Percentiles rank a stretch among this genome's conserved stretches.
phyloP scores from a whole-genome alignment of 208 protist species.

The Leishmania guyanensis region DNA sequence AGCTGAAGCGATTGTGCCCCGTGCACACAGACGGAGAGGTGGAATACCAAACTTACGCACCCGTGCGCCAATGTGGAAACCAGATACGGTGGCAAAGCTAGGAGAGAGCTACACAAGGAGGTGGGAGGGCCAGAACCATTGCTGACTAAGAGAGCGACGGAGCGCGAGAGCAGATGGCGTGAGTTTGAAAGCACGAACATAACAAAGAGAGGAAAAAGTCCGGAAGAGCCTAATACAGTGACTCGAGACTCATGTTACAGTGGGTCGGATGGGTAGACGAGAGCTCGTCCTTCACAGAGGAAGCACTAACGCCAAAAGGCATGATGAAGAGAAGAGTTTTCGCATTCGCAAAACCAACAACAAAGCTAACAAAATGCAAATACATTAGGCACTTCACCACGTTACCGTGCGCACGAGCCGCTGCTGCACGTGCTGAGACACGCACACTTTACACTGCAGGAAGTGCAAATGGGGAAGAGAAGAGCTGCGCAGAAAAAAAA shows the following conservation, averaged over 20 bases:
- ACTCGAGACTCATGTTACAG: background rate
- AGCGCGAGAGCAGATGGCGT: background rate
- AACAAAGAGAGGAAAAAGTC: background rate
- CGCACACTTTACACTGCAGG: background rate
- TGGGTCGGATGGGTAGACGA: background rate
- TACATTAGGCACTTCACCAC: background rate
- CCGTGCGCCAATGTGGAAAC: background rate
- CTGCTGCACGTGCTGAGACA: background rate
- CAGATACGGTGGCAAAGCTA: background rate
- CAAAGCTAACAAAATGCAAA: background rate
- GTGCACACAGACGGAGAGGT: background rate
- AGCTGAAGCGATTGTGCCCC: background rate
- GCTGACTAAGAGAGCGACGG: no score
- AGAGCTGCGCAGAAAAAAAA: background rate
- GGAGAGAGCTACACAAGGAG: background rate
- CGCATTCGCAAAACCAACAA: background rate
- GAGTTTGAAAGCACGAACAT: background rate
- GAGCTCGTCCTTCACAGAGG: background rate
- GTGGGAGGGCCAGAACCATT: background rate
- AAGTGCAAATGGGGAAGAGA: background rate
- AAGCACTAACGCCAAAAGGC: background rate
- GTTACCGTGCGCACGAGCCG: background rate
- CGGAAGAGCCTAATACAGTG: background rate
- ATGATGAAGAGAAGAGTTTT: background rate
- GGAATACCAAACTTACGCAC: background rate